A percentile compares a stretch with the other conserved stretches of the same genome.
phyloP scores from a whole-genome alignment of 1,139 yeast species.

The Meyerozyma guilliermondii region DNA sequence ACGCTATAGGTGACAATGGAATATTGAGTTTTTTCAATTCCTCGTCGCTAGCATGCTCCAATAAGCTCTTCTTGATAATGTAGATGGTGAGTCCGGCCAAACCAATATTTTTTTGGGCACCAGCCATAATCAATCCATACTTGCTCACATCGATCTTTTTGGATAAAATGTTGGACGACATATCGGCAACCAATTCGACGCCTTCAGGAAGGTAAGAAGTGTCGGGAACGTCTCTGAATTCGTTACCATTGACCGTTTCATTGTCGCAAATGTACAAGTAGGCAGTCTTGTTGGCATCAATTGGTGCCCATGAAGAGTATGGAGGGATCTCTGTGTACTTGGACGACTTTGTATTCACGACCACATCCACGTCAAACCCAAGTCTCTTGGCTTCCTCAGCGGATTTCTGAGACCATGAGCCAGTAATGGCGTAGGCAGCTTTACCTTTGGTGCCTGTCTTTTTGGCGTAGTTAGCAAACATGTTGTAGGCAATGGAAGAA shows the following conservation, averaged over 20 bases:
- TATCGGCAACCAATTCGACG: conserved; percentile 84
- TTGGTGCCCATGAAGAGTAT: conserved; percentile 54
- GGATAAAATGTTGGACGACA: conserved; percentile 90
- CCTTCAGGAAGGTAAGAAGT: conserved; percentile 51
- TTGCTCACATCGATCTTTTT: conserved; percentile 74
- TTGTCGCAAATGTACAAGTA: conserved; percentile 90
- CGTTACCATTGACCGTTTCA: conserved; percentile 94
- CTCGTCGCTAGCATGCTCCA: conserved; percentile 63
- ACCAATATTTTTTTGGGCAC: conserved; percentile 97
- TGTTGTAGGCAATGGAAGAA: conserved; percentile 78
- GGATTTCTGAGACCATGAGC: conserved; percentile 89
- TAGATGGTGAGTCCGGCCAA: conserved; percentile 91
- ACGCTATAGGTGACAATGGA: conserved; percentile 83
- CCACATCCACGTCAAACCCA: conserved; percentile 69
- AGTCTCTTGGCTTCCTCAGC: conserved; percentile 80
- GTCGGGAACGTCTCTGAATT: conserved; percentile 55
- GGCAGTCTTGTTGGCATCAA: conserved; percentile 53
- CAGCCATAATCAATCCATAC: conserved; percentile 85
- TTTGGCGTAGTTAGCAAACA: conserved; percentile 69
- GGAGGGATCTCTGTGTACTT: conserved; percentile 69
- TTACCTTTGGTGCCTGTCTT: conserved; percentile 68
- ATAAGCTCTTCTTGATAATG: conserved; percentile 74
- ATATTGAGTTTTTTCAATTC: conserved; percentile 54
- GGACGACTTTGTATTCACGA: conserved; percentile 61
- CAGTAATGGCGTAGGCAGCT: conserved; percentile 87